Evolutionary conservation across 2,329 filamentous ascomycete species (phyloP), one percentile per base, ranked within the genome.

Genomic region (Pseudocercospora eumusae): DNA sequence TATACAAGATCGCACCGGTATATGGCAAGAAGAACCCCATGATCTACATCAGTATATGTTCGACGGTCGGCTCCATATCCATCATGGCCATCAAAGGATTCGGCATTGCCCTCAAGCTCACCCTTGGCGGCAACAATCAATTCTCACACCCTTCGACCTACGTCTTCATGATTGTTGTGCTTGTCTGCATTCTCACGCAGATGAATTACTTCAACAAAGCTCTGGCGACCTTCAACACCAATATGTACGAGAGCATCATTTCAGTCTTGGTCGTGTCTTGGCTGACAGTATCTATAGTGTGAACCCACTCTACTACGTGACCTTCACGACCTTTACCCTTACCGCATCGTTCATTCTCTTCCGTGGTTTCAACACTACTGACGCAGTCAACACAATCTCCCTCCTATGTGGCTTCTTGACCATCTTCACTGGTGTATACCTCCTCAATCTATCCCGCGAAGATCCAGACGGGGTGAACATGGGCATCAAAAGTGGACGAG

Each of bases 171-270:
- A 97, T 99, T 68, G 86, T 98, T 67, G 95, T 93, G 0, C 83
- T 84, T 2, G 91, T 97, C 67, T 99, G 95, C 81, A 98, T 99
- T 74, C 77, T 99, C 69, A 97, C 93, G 8, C 95, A 99, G 82
- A 98, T 99, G 95, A 99, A 99, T 78, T 99, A 99, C 78, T 96
- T 99, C 79, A 99, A 99, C 83, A 99, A 99, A 79, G 95, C 95
- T 7, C 81, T 99, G 63, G 96, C 92, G 77, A 92, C 96, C 73
- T 99, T 98, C 79, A 93, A 91, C 28, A 97, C 95, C 31, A 96
- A 96, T 71, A 96, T 99, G 93, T 96, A 84, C 76, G 90, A 13
- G 33, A 57, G 11, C n/a, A 56, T 56, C 28, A 11, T 20, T 56
- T 18, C 45, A 21, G 18, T 11, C 27, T 13, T 10, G 9, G 5